Evolutionary conservation across 192 early-diverging fungal genomes (phyloP).

Genomic region (Pilaira anomala): DNA sequence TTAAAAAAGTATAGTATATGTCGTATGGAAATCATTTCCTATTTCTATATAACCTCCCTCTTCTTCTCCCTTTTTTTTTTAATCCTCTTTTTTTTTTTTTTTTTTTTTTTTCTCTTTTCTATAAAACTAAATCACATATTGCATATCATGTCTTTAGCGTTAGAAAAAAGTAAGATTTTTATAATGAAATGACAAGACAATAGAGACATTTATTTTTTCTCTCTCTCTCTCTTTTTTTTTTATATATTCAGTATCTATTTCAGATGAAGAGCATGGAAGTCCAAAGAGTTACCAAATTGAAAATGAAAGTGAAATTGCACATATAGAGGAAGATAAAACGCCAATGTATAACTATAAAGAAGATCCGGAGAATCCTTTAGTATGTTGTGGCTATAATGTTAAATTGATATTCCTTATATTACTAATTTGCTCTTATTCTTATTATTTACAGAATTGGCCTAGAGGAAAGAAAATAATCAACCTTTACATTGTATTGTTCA

Average conservation of each 20-base stretch:
- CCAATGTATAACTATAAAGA: background rate
- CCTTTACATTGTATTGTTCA: constrained; percentile 9
- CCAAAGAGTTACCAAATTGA: background rate
- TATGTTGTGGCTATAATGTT: background rate
- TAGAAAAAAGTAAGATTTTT: too few species aligned
- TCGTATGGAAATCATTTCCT: too few species aligned
- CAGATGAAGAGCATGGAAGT: background rate
- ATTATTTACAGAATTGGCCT: constrained; percentile 20
- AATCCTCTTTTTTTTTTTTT: too few species aligned
- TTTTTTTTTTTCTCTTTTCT: too few species aligned
- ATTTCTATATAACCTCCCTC: too few species aligned
- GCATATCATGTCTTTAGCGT: too few species aligned
- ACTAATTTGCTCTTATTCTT: too few species aligned
- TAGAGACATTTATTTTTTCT: too few species aligned
- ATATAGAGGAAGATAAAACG: background rate
- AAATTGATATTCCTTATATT: background rate
- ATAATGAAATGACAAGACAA: too few species aligned
- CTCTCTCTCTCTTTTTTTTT: background rate
- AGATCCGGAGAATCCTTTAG: constrained; percentile 19
- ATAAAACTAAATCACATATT: too few species aligned
- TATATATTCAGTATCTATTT: background rate
- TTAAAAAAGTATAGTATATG: too few species aligned
- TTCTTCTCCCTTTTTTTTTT: too few species aligned
- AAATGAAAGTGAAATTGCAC: background rate
- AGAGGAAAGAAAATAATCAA: constrained; percentile 6